Conservation (phyloP, 2,329 filamentous ascomycete species). For the Diaporthe ampelina region DNA sequence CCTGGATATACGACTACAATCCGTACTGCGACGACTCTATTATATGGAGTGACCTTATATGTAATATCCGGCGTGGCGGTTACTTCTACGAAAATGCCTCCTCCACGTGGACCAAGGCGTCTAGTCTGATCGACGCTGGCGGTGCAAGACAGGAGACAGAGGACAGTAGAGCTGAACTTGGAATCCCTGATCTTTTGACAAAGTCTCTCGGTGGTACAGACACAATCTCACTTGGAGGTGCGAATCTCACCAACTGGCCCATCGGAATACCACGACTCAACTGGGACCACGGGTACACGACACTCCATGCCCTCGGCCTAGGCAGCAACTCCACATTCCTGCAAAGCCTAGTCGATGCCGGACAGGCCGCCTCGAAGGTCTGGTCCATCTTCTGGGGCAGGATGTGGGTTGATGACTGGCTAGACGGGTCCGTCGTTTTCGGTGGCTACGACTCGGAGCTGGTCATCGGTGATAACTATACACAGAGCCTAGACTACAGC, state of each 20-base stretch:
- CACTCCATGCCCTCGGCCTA: slow-evolving; percentile 33
- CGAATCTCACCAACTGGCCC: background rate
- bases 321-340: slow-evolving; percentile 50
- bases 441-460: slow-evolving; percentile 54
- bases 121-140: background rate
- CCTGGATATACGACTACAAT: background rate
- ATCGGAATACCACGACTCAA: background rate
- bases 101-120: background rate
- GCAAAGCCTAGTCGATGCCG: slow-evolving; percentile 19
- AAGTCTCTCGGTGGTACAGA: background rate
- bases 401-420: slow-evolving; percentile 46
- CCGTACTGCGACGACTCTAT: background rate
- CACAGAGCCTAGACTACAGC: slow-evolving; percentile 47
- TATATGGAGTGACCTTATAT: background rate
- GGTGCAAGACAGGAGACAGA: background rate
- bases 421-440: slow-evolving; percentile 51
- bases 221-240: background rate
- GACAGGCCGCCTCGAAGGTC: slow-evolving; percentile 47
- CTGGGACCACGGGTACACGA: background rate
- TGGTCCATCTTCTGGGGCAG: slow-evolving; percentile 56
- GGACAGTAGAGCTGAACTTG: background rate
- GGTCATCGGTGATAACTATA: slow-evolving; percentile 48
- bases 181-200: background rate
- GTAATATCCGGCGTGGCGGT: background rate
- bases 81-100: background rate